These are phyloP conservation scores for Tetrahymena malaccensis DNA, from an alignment of 73 alveolate species.

Conservation along the genomic window DNA sequence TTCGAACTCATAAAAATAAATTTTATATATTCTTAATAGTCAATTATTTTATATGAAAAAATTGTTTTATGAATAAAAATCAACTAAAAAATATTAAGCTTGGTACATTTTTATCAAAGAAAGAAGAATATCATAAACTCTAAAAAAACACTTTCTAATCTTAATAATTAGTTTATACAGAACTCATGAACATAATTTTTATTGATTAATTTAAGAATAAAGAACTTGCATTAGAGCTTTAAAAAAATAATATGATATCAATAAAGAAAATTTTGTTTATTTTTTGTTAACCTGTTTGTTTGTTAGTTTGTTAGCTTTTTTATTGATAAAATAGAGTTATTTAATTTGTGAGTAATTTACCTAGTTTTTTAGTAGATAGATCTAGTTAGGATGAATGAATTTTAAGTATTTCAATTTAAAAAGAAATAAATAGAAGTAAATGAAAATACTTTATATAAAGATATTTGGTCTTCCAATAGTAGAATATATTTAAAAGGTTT, in stretches of 20 bases:
- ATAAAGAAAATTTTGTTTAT: background rate
- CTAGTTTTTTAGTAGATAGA: background rate
- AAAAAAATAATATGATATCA: background rate
- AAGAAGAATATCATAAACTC: no score
- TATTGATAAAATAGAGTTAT: background rate
- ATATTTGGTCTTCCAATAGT: background rate
- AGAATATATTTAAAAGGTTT: background rate
- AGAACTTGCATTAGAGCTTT: background rate
- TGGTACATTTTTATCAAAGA: no score
- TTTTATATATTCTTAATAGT: no score
- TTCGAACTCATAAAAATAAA: no score
- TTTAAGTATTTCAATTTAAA: background rate
- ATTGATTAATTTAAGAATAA: background rate
- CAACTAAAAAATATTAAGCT: no score
- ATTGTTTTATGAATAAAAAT: no score
- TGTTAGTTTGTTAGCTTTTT: background rate
- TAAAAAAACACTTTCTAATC: no score
- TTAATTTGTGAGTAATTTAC: background rate
- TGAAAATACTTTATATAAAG: background rate
- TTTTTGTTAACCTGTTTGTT: background rate
- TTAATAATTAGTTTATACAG: no score
- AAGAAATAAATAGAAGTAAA: background rate
- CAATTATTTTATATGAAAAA: no score
- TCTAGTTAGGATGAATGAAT: background rate
- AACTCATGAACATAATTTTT: no score